Base-by-base conservation (phyloP, 192 early-diverging fungal genomes). In the Entomortierella chlamydospora region DNA sequence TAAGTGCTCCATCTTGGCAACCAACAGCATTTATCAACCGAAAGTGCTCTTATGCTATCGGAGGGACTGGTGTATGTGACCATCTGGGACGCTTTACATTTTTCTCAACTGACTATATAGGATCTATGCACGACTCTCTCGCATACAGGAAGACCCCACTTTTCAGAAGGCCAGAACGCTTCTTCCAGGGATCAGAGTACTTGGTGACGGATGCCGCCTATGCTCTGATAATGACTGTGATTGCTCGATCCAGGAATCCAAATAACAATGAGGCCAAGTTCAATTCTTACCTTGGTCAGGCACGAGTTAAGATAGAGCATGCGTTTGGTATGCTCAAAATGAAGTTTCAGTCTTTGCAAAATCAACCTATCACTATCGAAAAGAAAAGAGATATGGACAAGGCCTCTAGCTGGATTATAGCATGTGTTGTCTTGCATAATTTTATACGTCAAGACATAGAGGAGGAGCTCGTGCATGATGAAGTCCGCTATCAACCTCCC, bases 301-400 rank as follows among this genome's bases (percentile, higher is more conserved):
- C 59, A 1, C 58, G 68, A 9, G 51, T 53, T 20, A 70, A 61
- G 25, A 62, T 70, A 12, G 68, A 70, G 49, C 50, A 61, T 43
- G 68, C 28, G 1, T 42, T 69, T 39, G 68, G 68, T 10, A 34
- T 51, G 68, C 56, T 70, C 18, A 52, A 61, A 26, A 29, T 37
- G 45, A 70, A 70, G 68, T 70, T 52, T 10, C 59, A 61, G 41
- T 70, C 58, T 1, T n/a, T 70, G 41, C 30, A 17, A 15, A 56
- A 43, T 33, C 37, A 60, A 6, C 58, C 57, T 1, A 26, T 70
- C 26, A 26, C 33, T 7, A 61, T 61, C 0, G 7, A 54, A 5
- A 30, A n/a, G 13, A 18, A 17, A 45, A 18, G 28, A 23, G 37
- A 61, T 42, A 0, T 61, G 8, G 13, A 43, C 12, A 53, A 42